phyloP scores from a whole-genome alignment of 202 grass and related monocot species.

The Setaria viridis region DNA sequence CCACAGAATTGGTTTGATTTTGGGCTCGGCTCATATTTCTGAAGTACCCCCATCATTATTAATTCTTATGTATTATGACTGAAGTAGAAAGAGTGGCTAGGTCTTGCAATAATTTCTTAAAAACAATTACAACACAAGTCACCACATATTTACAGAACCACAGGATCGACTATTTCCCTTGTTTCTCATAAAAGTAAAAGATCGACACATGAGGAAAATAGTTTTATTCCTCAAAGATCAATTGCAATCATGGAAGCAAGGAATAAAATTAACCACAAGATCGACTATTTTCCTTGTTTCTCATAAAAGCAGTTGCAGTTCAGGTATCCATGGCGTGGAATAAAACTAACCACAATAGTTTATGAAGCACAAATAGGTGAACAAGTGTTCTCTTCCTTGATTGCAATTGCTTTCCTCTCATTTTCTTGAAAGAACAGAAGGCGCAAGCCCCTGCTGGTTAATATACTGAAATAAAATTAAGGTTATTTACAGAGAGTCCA shows the following conservation, averaged over 20 bases:
- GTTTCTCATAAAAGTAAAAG: neutral
- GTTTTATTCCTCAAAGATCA: too few species aligned
- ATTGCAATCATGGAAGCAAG: too few species aligned
- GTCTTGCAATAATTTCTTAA: neutral
- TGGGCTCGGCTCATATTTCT: neutral
- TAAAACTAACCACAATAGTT: neutral
- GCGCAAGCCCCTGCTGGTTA: neutral
- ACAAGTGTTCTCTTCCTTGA: neutral
- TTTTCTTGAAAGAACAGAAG: neutral
- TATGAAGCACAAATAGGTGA: neutral
- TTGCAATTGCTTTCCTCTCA: neutral
- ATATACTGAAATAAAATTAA: neutral
- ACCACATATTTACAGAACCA: neutral
- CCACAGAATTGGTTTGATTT: neutral
- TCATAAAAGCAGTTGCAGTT: neutral
- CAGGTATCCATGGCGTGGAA: neutral
- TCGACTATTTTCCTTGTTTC: neutral
- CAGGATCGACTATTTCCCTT: neutral
- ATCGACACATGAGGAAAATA: too few species aligned
- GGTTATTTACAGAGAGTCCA: neutral
- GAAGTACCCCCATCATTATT: neutral
- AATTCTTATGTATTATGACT: neutral
- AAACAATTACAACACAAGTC: neutral
- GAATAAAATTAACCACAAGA: neutral
- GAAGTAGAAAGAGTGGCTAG: neutral